Base-by-base conservation (phyloP, 805 yeast genomes). In the Yarrowia divulgata region DNA sequence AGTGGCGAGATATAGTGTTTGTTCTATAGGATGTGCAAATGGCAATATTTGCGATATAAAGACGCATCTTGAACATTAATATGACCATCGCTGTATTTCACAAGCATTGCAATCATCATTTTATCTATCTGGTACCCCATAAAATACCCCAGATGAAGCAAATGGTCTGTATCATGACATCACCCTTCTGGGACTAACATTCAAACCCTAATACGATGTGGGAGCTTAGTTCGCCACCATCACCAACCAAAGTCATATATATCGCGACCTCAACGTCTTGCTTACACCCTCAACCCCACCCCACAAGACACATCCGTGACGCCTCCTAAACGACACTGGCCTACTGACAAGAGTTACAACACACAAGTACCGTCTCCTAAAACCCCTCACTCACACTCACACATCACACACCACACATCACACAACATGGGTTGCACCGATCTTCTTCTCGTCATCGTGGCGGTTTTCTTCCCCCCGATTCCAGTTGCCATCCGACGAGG, bases 401-500 rank as follows among this genome's bases (percentile, higher is more conserved):
- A 50, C 55, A n/a, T 0, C 43, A 4, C 14, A 29, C n/a, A 13
- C 39, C 45, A 37, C 62, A 37, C 14, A 23, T 23, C 29, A 23
- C 29, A 12, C 40, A 48, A 35, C 60, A 66, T 66, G 69, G 23
- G 48, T 12, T 42, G 82, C 70, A 78, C 84, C 66, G 96, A 90
- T 76, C 87, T 90, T 77, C 76, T 90, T 18, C 82, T 91, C 55
- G 90, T 88, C 18, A 79, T 91, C 10, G 73, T 91, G 62, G 90
- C 95, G 1, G 84, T 90, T 62, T 77, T 91, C 73, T 82, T 89
- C 74, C 97, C 97, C 0, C 96, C 96, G 0, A 76, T 91, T 67
- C 92, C 97, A 1, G 97, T 91, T 19, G 82, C 87, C 74, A 79
- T 90, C 71, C 89, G 90, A 75, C 82, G 89, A 68, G 97, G 97